A percentile compares a stretch with the other conserved stretches of the same genome.
These are phyloP conservation scores for Linnemannia hyalina DNA, from an alignment of 192 early-diverging fungal species.

Conservation along the genomic window DNA sequence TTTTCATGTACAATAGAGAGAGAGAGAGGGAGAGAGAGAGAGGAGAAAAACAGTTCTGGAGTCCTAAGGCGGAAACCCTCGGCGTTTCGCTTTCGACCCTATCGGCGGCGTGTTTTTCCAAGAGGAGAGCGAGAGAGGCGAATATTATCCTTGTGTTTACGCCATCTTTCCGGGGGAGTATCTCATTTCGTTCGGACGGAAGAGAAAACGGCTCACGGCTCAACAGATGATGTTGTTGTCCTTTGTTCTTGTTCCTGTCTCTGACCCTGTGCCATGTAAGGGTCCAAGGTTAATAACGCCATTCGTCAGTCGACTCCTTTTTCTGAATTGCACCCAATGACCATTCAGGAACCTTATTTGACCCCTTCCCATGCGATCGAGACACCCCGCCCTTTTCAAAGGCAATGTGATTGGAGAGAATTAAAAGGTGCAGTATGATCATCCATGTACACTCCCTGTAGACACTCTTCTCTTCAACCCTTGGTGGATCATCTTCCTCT, in stretches of 20 bases:
- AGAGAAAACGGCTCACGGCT: not conserved
- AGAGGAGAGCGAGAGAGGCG: not conserved
- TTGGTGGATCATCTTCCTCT: not conserved
- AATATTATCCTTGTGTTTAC: not conserved
- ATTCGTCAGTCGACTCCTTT: not conserved
- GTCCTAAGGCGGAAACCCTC: not conserved
- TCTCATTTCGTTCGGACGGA: not conserved
- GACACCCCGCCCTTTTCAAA: not conserved
- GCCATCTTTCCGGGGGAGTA: not conserved
- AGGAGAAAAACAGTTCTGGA: not conserved
- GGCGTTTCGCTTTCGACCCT: not conserved
- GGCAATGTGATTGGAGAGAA: not conserved
- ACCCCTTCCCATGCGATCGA: slow-evolving; percentile 3
- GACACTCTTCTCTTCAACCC: not conserved
- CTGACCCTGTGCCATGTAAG: not conserved
- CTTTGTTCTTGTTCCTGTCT: not conserved
- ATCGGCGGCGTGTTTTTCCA: too few species aligned
- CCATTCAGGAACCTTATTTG: not conserved
- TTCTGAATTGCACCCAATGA: not conserved
- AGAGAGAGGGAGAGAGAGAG: too few species aligned
- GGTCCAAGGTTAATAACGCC: not conserved
- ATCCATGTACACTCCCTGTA: not conserved
- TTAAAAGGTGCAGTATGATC: not conserved
- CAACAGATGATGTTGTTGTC: not conserved
- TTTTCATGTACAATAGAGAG: not conserved